A percentile compares a stretch with the other conserved stretches of the same genome.
These are phyloP conservation scores for Adansonia madagascariensis DNA, from an alignment of 441 rosid species.

Conservation along the genomic window DNA sequence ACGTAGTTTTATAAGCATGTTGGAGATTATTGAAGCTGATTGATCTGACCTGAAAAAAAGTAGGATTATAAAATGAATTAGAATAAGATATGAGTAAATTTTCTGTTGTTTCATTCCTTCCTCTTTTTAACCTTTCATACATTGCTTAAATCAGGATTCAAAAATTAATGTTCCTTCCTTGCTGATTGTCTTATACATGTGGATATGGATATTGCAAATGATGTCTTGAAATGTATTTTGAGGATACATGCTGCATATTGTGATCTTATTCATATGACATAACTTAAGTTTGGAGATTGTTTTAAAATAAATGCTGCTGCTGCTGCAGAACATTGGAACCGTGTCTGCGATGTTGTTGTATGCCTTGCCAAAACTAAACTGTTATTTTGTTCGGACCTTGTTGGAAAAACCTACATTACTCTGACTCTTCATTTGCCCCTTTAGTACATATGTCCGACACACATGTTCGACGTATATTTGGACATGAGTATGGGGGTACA, in stretches of 20 bases:
- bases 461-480: too few species aligned
- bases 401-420: neutral
- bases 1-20: neutral
- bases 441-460: too few species aligned
- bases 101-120: neutral
- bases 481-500: too few species aligned
- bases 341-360: neutral
- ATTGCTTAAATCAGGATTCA: neutral
- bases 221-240: neutral
- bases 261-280: neutral
- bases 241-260: neutral
- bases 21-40: conserved; percentile 8
- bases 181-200: neutral
- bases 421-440: neutral
- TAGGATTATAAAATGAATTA: neutral
- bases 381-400: neutral
- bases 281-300: neutral
- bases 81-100: neutral
- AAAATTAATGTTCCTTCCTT: neutral
- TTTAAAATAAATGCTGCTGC: neutral
- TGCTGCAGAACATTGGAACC: neutral
- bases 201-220: neutral
- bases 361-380: neutral
- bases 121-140: neutral
- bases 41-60: neutral